Evolutionary conservation across 2,329 filamentous ascomycete species (phyloP).

Genomic region (Exophiala mesophila): DNA sequence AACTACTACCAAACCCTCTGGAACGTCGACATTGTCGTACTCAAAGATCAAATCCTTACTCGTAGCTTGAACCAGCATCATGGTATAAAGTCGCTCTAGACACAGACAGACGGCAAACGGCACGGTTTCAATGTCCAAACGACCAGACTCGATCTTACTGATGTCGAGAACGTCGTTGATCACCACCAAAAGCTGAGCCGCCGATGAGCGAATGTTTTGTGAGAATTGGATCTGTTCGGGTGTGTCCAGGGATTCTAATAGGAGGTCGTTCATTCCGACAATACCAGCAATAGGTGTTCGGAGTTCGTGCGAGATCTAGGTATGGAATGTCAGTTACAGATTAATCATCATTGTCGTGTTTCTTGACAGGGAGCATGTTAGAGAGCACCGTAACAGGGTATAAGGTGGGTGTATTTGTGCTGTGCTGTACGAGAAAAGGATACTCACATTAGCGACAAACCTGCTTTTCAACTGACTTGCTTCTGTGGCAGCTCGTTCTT

Average conservation of each 20-base stretch:
- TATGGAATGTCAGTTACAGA: too few relatives aligned
- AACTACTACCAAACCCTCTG: slow-evolving; percentile 89
- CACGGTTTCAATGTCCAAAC: slow-evolving; percentile 97
- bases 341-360: too few relatives aligned
- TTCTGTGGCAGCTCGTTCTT: not conserved
- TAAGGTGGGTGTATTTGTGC: too few relatives aligned
- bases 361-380: too few relatives aligned
- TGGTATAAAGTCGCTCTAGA: slow-evolving; percentile 86
- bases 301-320: not conserved
- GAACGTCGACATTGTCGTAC: slow-evolving; percentile 74
- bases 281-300: not conserved
- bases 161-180: slow-evolving; percentile 75
- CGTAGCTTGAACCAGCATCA: not conserved
- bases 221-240: not conserved
- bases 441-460: not conserved
- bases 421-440: too few relatives aligned
- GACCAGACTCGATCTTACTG: slow-evolving; percentile 79
- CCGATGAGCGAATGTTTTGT: not conserved
- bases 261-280: slow-evolving; percentile 2
- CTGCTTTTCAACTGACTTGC: not conserved
- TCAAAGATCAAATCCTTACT: not conserved
- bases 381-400: too few relatives aligned
- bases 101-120: slow-evolving; percentile 86
- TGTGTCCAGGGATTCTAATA: not conserved
- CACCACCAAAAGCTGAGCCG: slow-evolving; percentile 66